Conservation (phyloP, 768 basidiomycete species). For the Calocera cornea region DNA sequence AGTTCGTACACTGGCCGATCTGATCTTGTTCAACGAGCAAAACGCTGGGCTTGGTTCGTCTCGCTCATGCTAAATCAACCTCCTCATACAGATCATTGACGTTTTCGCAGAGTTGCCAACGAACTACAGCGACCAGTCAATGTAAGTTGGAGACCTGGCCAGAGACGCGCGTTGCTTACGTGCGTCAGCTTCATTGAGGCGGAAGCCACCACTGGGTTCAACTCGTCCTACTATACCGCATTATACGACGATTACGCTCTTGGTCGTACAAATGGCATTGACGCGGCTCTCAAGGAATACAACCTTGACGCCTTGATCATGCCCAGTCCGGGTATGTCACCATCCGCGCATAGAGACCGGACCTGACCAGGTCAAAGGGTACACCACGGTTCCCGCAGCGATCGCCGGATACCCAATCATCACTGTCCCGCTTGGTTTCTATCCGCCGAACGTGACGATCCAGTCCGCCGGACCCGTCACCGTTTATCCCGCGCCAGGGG, state of each 20-base stretch:
- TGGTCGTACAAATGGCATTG: conserved; percentile 41
- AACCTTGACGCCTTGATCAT: conserved; percentile 41
- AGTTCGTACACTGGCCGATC: conserved; percentile 40
- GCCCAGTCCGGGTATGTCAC: conserved; percentile 23
- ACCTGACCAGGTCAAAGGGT: conserved; percentile 8
- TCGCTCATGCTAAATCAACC: no score
- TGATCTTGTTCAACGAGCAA: conserved; percentile 40
- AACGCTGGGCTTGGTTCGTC: no score
- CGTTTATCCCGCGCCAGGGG: conserved; percentile 40
- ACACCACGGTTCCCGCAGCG: conserved; percentile 14
- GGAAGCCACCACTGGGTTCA: conserved; percentile 17
- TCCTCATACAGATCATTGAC: no score
- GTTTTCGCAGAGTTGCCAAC: background rate
- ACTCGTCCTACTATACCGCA: conserved; percentile 31
- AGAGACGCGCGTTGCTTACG: background rate
- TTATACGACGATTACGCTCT: conserved; percentile 35
- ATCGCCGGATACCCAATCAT: conserved; percentile 30
- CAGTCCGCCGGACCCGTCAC: conserved; percentile 29
- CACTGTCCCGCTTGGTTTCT: conserved; percentile 49
- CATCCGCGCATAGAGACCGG: background rate
- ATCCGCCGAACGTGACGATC: conserved; percentile 33
- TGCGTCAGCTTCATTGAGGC: conserved; percentile 8
- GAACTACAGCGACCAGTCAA: conserved; percentile 7
- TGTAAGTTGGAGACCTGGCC: conserved; percentile 1
- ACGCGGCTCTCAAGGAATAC: conserved; percentile 34